These are phyloP conservation scores for Myxozyma lipomycoides DNA, from an alignment of 805 yeast species.

Conservation along the genomic window DNA sequence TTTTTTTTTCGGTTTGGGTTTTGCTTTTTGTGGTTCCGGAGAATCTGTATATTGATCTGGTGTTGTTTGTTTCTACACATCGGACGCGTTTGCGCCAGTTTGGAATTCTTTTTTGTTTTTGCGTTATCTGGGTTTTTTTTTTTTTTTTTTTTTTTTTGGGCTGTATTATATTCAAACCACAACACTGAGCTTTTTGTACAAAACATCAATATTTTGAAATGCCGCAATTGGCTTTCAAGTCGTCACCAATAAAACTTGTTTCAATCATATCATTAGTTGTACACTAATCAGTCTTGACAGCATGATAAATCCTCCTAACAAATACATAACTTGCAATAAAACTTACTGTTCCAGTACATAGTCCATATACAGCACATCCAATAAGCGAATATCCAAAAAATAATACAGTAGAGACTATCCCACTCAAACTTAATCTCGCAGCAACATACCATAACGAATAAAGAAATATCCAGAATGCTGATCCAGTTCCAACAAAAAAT, in stretches of 20 bases:
- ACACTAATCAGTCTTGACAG: conserved; percentile 55
- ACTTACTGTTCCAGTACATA: conserved; percentile 73
- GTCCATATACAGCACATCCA: conserved; percentile 57
- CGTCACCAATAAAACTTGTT: too few relatives aligned
- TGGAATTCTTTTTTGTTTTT: too few relatives aligned
- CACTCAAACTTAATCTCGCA: conserved; percentile 56
- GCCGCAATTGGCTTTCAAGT: too few relatives aligned
- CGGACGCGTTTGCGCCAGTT: too few relatives aligned
- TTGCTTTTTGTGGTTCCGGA: neutral
- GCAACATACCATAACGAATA: conserved; percentile 67
- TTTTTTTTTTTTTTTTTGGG: neutral
- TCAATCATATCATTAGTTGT: too few relatives aligned
- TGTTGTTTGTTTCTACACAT: neutral
- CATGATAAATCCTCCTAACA: conserved; percentile 57
- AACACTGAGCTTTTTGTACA: too few relatives aligned
- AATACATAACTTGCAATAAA: conserved; percentile 63
- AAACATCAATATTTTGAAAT: too few relatives aligned
- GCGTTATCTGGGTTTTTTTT: neutral
- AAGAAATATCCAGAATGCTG: conserved; percentile 64
- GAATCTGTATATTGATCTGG: neutral
- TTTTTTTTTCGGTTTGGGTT: neutral
- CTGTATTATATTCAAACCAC: too few relatives aligned
- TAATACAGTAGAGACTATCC: conserved; percentile 60
- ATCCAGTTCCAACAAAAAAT: conserved; percentile 64
- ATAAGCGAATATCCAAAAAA: conserved; percentile 70